Percentiles rank a stretch among this genome's conserved stretches.
Evolutionary conservation across 352 stramenopile genomes (phyloP).

Genomic region (Plasmopara halstedii): DNA sequence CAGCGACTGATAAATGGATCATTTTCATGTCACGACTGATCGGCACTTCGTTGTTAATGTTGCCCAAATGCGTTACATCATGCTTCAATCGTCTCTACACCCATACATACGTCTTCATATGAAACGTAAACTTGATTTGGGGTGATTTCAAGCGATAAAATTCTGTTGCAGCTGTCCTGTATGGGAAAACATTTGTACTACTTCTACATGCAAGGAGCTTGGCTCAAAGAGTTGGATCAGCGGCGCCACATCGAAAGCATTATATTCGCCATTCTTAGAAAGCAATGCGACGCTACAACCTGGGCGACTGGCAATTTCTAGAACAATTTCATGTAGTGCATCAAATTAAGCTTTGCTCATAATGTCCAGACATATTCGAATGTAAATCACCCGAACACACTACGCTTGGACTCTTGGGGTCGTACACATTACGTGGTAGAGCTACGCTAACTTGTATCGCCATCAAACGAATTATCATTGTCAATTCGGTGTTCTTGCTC

Average conservation of each 20-base stretch:
- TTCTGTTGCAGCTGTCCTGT: slow-evolving; percentile 64
- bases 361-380: slow-evolving; percentile 54
- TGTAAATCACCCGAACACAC: slow-evolving; percentile 42
- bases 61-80: slow-evolving; percentile 24
- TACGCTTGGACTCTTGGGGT: slow-evolving; percentile 34
- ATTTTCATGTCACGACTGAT: slow-evolving; percentile 1
- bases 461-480: slow-evolving; percentile 33
- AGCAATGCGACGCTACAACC: slow-evolving; percentile 40
- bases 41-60: slow-evolving; percentile 8
- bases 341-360: slow-evolving; percentile 58
- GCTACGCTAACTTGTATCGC: slow-evolving; percentile 46
- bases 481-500: slow-evolving; percentile 33
- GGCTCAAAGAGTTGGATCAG: slow-evolving; percentile 74
- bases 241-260: slow-evolving; percentile 26
- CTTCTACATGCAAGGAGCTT: slow-evolving; percentile 52
- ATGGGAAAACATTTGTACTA: slow-evolving; percentile 60
- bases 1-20: slow-evolving; percentile 1
- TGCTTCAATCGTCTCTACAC: slow-evolving; percentile 37
- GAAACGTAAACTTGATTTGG: slow-evolving; percentile 74
- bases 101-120: slow-evolving; percentile 66
- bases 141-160: slow-evolving; percentile 60
- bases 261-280: slow-evolving; percentile 16
- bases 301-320: slow-evolving; percentile 58
- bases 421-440: slow-evolving; percentile 46
- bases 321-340: slow-evolving; percentile 44